These are phyloP conservation scores for Blastobotrys attinorum DNA, from an alignment of 805 yeast species.

Conservation along the genomic window DNA sequence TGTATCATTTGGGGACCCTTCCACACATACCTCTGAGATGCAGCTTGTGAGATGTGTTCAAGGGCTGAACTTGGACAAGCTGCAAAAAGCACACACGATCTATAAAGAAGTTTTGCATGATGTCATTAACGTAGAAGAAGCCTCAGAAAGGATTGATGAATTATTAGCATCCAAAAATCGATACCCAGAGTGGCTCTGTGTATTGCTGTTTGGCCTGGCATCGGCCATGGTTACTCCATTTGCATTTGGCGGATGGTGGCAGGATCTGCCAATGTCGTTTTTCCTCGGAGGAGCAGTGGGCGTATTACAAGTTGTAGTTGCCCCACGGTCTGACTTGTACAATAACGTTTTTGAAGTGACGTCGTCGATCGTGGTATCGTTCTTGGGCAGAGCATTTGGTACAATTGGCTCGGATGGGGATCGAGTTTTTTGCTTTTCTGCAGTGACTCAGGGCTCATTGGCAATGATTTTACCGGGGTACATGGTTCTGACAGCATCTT, in stretches of 20 bases:
- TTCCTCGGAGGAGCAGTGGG: slow-evolving; percentile 80
- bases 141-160: slow-evolving; percentile 60
- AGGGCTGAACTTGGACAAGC: slow-evolving; percentile 73
- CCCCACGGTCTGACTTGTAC: slow-evolving; percentile 77
- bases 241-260: slow-evolving; percentile 86
- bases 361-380: slow-evolving; percentile 83
- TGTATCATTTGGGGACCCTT: slow-evolving; percentile 84
- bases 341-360: slow-evolving; percentile 87
- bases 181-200: slow-evolving; percentile 71
- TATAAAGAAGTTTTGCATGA: slow-evolving; percentile 91
- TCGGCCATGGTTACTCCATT: slow-evolving; percentile 80
- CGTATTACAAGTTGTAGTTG: slow-evolving; percentile 65
- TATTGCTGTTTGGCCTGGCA: slow-evolving; percentile 69
- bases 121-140: slow-evolving; percentile 79
- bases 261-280: slow-evolving; percentile 75
- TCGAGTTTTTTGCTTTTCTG: slow-evolving; percentile 68
- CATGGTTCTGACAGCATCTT: slow-evolving; percentile 77
- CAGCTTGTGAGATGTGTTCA: slow-evolving; percentile 81
- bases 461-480: slow-evolving; percentile 93
- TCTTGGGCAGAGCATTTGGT: slow-evolving; percentile 83
- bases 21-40: slow-evolving; percentile 92
- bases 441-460: slow-evolving; percentile 80
- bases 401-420: slow-evolving; percentile 46
- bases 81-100: slow-evolving; percentile 72
- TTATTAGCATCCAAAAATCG: slow-evolving; percentile 51